Conservation (phyloP, 331 rosid genomes). For the Cydonia oblonga region DNA sequence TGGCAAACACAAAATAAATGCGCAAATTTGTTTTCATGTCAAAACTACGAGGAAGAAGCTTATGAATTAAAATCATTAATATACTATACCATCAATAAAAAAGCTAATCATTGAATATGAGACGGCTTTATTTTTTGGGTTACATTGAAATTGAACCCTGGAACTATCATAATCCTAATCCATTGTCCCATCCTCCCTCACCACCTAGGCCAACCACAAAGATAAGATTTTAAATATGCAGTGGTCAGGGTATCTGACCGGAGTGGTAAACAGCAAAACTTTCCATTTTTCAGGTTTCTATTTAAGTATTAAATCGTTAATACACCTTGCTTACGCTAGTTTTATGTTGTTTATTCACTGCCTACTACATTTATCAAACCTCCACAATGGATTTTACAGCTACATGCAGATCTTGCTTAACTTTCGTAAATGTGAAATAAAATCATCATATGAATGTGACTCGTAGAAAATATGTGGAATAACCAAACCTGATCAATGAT, state of each 20-base stretch:
- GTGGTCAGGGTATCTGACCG: not conserved
- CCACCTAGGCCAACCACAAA: not conserved
- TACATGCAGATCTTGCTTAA: not conserved
- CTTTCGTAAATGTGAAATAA: not conserved
- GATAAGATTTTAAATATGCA: not conserved
- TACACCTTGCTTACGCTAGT: not conserved
- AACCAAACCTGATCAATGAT: slow-evolving; percentile 77
- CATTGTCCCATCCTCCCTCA: no score
- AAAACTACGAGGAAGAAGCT: not conserved
- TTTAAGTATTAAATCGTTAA: not conserved
- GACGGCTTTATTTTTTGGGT: not conserved
- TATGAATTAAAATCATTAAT: not conserved
- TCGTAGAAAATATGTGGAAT: slow-evolving; percentile 10
- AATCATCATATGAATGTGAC: not conserved
- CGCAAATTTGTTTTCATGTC: not conserved
- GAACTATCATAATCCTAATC: no score
- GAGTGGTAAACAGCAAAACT: not conserved
- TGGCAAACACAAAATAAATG: not conserved
- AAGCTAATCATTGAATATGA: not conserved
- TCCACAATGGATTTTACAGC: not conserved
- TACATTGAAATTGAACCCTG: no score
- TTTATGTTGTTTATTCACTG: not conserved
- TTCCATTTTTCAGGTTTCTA: not conserved
- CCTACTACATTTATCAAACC: not conserved
- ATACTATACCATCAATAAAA: not conserved